Evolutionary conservation across 2,329 filamentous ascomycete genomes (phyloP), one percentile per base, ranked within the genome.

Genomic region (Fusarium sp.): DNA sequence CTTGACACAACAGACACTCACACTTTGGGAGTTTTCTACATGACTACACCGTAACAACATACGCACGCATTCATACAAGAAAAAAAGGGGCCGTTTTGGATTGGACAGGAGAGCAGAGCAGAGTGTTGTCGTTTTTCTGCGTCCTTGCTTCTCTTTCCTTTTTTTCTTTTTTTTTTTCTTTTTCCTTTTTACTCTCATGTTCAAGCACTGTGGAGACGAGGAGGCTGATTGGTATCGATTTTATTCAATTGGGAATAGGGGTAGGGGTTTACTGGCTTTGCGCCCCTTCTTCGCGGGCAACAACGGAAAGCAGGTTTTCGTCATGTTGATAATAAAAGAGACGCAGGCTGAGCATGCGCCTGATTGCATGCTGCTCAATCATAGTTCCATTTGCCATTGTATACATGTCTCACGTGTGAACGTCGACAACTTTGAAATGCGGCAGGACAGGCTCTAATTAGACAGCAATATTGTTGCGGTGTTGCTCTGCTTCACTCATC

Each of bases 301-400:
- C 18, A 60, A 54, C 47, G 47, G 48, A 60, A 44, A 39, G 55
- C 60, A 48, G 46, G 41, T 60, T 62, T 44, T 54, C 60, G 37
- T 48, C 56, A 53, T 62, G 62, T 65, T 74, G 65, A 59, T 72
- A 75, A 71, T 65, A 51, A 51, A 68, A 64, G 43, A 69, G 62
- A 59, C 46, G 52, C 36, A 59, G 51, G 50, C 54, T 60, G 39
- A 55, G 71, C 65, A 73, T 75, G 71, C 61, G 36, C 44, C 18
- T 40, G 37, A 52, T 59, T 61, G 62, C 71, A 73, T 72, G 65
- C 59, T 48, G 23, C 57, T 60, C 46, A 63, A 52, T 36, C 23
- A 41, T 50, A 30, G 41, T 30, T 31, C 43, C 13, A 6, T 12
- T 40, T 13, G 10, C 12, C 23, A 30, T 28, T 28, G 44, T 28